These are phyloP conservation scores for Endoconidiophora polonica DNA, from an alignment of 2,329 filamentous ascomycete species.

Conservation along the genomic window DNA sequence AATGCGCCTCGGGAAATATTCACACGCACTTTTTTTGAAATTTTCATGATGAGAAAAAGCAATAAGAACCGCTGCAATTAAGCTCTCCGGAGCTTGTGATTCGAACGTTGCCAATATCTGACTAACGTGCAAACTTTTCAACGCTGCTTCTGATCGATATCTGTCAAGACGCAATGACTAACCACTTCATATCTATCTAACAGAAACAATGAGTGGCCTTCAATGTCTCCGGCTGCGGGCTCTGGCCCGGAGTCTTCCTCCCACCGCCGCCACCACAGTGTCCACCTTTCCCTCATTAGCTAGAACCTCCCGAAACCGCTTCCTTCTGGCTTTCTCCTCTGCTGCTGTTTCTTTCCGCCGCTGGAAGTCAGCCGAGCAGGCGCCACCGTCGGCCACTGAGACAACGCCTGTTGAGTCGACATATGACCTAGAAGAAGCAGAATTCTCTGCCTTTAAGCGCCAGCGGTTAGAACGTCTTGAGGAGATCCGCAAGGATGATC, in stretches of 20 bases:
- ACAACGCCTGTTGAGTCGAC: neutral
- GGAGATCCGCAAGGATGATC: conserved; percentile 16
- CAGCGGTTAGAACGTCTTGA: conserved; percentile 21
- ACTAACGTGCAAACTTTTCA: neutral
- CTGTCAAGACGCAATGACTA: conserved; percentile 13
- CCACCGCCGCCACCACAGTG: neutral
- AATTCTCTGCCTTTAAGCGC: conserved; percentile 23
- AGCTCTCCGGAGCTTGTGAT: conserved; percentile 29
- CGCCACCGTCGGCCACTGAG: neutral
- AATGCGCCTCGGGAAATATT: neutral
- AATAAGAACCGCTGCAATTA: conserved; percentile 35
- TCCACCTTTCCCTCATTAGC: conserved; percentile 4
- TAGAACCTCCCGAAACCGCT: neutral
- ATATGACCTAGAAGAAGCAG: conserved; percentile 14
- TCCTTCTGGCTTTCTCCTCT: neutral
- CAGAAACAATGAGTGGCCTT: conserved; percentile 23
- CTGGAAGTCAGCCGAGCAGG: conserved; percentile 7
- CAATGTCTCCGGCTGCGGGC: conserved; percentile 22
- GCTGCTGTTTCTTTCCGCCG: neutral
- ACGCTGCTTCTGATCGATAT: neutral
- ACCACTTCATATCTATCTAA: conserved; percentile 12
- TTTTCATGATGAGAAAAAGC: conserved; percentile 24
- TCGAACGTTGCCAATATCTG: conserved; percentile 18
- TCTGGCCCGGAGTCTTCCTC: conserved; percentile 7
- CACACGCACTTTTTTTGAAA: conserved; percentile 2